Base-by-base conservation (phyloP, 345 rosid genomes). In the Boechera divaricarpa region DNA sequence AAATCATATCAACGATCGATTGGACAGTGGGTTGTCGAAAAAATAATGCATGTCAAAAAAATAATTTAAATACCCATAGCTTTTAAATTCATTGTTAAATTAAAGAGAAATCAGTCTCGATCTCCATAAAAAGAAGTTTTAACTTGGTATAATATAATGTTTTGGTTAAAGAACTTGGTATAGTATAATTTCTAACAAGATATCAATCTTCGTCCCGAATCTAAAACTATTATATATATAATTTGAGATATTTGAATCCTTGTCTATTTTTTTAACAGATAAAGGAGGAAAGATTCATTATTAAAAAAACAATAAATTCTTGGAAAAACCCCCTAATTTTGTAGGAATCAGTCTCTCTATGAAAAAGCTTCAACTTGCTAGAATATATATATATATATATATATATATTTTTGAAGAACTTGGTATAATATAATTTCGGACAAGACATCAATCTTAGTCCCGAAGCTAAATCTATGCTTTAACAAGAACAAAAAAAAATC, bases 401-500 rank as follows among this genome's bases (percentile, higher is more conserved):
- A 21, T 21, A 21, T 21, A 21, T 44, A 44, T 44, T 44, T 4
- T 12, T 5, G 6, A 44, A 44, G 48, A 44, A 44, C 48, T 44
- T 75, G 67, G 58, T 49, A 47, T 75, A 66, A 55, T 33, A 66
- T 33, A 32, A 5, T 55, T 55, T 45, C 10, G 5, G 3, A n/a
- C 4, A 57, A 74, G 72, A 65, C 65, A 66, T 21, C 42, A 67
- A 66, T 67, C 67, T 67, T 58, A 44, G 31, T 57, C 52, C 1
- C 42, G 44, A 41, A 56, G 47, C 73, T 4, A 26, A 44, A 5
- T 44, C 48, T 42, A 12, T 44, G 48, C 48, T 44, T 44, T 44
- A 44, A 44, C 48, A 44, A 13, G 1, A 41, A 41, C 10, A 10
- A 3, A 41, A 36, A 36, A 9, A 39, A 9, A 41, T 44, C 13